A percentile compares a stretch with the other conserved stretches of the same genome.
Conservation (phyloP, 768 basidiomycete genomes). For the Neoboletus brunneissimus region DNA sequence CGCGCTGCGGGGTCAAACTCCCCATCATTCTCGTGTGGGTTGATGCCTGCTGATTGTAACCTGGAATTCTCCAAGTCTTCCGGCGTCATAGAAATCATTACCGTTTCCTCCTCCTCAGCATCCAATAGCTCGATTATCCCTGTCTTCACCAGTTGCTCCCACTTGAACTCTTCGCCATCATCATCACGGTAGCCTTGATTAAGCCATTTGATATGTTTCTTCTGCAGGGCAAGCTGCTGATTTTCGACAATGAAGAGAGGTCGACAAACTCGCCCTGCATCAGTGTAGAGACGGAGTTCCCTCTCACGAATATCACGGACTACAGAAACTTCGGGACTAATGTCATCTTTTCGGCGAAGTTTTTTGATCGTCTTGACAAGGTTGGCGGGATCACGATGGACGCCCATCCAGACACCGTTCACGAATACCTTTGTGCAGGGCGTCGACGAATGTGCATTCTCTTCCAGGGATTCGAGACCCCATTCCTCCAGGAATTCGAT, state of each 20-base stretch:
- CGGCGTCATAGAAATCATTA: slow-evolving; percentile 99
- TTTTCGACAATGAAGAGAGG: slow-evolving; percentile 96
- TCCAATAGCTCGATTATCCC: slow-evolving; percentile 94
- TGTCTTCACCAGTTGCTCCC: slow-evolving; percentile 80
- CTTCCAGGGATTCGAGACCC: slow-evolving; percentile 93
- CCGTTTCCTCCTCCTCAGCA: slow-evolving; percentile 98
- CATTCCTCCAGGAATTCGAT: slow-evolving; percentile 99
- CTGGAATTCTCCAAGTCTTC: slow-evolving; percentile 90
- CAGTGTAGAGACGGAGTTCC: slow-evolving; percentile 92
- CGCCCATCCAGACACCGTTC: slow-evolving; percentile 99
- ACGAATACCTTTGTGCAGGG: slow-evolving; percentile 96
- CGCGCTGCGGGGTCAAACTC: slow-evolving; percentile 87
- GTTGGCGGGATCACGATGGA: slow-evolving; percentile 91
- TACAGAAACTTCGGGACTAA: slow-evolving; percentile 93
- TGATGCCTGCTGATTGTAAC: slow-evolving; percentile 56
- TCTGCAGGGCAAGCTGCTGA: slow-evolving; percentile 78
- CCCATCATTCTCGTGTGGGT: slow-evolving; percentile 56
- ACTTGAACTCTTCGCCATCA: slow-evolving; percentile 64
- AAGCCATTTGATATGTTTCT: slow-evolving; percentile 79
- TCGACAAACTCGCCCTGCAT: slow-evolving; percentile 94
- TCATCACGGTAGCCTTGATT: slow-evolving; percentile 56
- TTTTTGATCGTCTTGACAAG: slow-evolving; percentile 92
- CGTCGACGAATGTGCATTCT: slow-evolving; percentile 81
- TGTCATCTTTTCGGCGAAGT: slow-evolving; percentile 89
- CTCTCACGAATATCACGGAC: slow-evolving; percentile 97